Conservation (phyloP, 208 protist genomes). For the Herpetomonas samuelpessoai region DNA sequence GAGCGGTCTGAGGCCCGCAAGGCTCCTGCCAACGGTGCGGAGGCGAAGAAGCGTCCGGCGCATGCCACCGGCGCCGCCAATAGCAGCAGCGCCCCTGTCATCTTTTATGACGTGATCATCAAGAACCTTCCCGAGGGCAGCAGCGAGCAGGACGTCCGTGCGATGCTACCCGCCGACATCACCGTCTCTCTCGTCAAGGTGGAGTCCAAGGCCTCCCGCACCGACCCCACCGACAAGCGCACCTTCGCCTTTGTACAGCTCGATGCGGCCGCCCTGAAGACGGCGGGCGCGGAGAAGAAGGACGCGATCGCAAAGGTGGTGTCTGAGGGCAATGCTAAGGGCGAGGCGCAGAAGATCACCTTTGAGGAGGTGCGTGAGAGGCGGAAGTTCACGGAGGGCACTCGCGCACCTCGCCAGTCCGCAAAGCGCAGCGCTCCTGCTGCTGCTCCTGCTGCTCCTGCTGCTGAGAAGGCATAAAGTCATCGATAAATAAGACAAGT, state of each 20-base stretch:
- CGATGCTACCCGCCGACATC: conserved; percentile 32
- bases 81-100: conserved; percentile 23
- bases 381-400: conserved; percentile 2
- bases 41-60: background rate
- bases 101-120: conserved; percentile 79
- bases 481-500: too few species aligned
- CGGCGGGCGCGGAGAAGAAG: conserved; percentile 37
- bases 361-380: conserved; percentile 68
- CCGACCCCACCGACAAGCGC: conserved; percentile 43
- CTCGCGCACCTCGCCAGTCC: background rate
- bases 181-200: conserved; percentile 57
- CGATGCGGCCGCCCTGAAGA: conserved; percentile 48
- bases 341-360: conserved; percentile 1
- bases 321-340: conserved; percentile 1
- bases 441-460: too few species aligned
- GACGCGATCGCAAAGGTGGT: conserved; percentile 32
- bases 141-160: conserved; percentile 60
- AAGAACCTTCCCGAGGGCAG: conserved; percentile 53
- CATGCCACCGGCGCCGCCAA: background rate
- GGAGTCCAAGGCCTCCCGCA: conserved; percentile 40
- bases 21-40: conserved; percentile 7
- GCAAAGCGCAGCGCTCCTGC: background rate
- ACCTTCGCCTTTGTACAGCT: conserved; percentile 82
- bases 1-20: conserved; percentile 6
- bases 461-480: too few species aligned